These are phyloP conservation scores for Sedum album DNA, from an alignment of 164 flowering plant species.

Conservation along the genomic window DNA sequence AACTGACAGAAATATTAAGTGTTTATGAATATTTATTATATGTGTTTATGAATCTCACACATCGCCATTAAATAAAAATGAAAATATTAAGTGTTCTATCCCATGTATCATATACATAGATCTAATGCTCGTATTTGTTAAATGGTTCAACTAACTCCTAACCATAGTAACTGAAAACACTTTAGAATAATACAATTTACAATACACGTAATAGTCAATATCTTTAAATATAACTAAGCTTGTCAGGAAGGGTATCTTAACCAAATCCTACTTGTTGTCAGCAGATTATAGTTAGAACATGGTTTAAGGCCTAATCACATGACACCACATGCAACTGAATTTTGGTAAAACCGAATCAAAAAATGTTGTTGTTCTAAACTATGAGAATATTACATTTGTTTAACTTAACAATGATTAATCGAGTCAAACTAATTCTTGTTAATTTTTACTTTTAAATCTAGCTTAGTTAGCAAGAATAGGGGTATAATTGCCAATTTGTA, in stretches of 20 bases:
- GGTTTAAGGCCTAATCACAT: constrained; percentile 7
- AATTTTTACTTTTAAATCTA: too few relatives aligned
- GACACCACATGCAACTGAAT: constrained; percentile 8
- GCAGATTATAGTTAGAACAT: background rate
- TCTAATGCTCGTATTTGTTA: too few relatives aligned
- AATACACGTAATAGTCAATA: background rate
- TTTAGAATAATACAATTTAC: background rate
- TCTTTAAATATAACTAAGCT: background rate
- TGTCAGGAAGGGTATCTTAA: background rate
- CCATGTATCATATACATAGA: too few relatives aligned
- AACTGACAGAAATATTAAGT: too few relatives aligned
- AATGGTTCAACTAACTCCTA: background rate
- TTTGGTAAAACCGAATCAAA: background rate
- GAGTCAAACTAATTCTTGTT: background rate
- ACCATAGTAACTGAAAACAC: constrained; percentile 4
- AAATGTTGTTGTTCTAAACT: background rate
- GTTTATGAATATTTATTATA: too few relatives aligned
- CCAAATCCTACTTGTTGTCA: background rate
- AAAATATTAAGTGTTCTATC: too few relatives aligned
- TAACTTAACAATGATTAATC: background rate
- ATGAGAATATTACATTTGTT: background rate
- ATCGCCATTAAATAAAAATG: too few relatives aligned
- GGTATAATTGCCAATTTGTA: too few relatives aligned
- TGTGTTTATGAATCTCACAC: too few relatives aligned
- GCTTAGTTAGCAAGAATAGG: too few relatives aligned